Percentiles rank a stretch among this genome's conserved stretches.
Conservation (phyloP, 2,329 filamentous ascomycete species). For the Lasiodiplodia hormozganensis region DNA sequence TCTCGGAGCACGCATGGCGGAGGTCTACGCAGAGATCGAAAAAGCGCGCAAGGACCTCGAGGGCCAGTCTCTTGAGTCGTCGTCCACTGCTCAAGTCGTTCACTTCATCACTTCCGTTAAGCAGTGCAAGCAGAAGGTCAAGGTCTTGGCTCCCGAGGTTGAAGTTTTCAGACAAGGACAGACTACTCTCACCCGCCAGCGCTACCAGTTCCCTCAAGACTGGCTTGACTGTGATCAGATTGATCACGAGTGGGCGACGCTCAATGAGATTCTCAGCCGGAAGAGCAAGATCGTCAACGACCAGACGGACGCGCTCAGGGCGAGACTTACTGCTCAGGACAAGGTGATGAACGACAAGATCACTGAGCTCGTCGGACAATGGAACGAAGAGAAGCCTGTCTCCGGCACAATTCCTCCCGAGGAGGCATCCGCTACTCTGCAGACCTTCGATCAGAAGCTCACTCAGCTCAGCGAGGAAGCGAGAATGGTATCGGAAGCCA, state of each 20-base stretch:
- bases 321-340: constrained; percentile 94
- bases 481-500: constrained; percentile 93
- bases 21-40: constrained; percentile 90
- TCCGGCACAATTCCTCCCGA: constrained; percentile 92
- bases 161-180: constrained; percentile 96
- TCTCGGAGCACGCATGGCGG: constrained; percentile 87
- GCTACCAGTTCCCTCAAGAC: constrained; percentile 91
- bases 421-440: constrained; percentile 81
- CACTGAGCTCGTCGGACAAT: constrained; percentile 80
- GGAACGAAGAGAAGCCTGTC: constrained; percentile 96
- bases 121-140: constrained; percentile 92
- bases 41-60: constrained; percentile 91
- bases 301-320: constrained; percentile 90
- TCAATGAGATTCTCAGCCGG: constrained; percentile 89
- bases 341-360: constrained; percentile 90
- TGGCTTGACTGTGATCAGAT: constrained; percentile 98
- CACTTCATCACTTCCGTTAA: constrained; percentile 99
- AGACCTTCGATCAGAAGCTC: constrained; percentile 82
- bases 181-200: constrained; percentile 86
- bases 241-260: constrained; percentile 90
- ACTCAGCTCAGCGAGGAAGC: constrained; percentile 85
- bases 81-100: constrained; percentile 94
- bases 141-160: constrained; percentile 93
- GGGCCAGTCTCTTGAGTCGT: constrained; percentile 88
- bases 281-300: constrained; percentile 97